These are phyloP conservation scores for Herpetospermum pedunculosum DNA, from an alignment of 306 rosid species.

Conservation along the genomic window DNA sequence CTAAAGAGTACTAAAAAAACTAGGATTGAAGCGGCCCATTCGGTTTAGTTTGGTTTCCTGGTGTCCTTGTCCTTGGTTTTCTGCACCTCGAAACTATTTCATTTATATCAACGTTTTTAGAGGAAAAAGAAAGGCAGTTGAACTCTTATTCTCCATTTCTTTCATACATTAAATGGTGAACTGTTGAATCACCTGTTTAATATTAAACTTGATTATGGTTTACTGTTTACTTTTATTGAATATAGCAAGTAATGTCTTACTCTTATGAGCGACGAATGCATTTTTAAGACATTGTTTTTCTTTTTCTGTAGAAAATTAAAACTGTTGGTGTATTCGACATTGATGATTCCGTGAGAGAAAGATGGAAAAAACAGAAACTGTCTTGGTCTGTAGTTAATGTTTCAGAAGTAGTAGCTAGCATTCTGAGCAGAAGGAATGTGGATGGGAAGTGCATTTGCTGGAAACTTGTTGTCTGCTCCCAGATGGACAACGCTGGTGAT, in stretches of 20 bases:
- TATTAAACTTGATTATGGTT: background rate
- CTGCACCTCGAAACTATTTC: background rate
- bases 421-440: conserved; percentile 45
- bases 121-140: background rate
- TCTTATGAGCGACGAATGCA: background rate
- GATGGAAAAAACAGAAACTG: conserved; percentile 44
- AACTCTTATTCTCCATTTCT: background rate
- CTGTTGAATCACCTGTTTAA: background rate
- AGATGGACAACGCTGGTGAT: conserved; percentile 24
- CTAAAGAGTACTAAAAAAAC: background rate
- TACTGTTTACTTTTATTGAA: background rate
- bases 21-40: background rate
- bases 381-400: conserved; percentile 70
- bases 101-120: background rate
- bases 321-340: conserved; percentile 48
- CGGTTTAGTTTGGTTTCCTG: background rate
- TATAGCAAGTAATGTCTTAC: background rate
- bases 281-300: background rate
- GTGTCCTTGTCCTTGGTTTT: background rate
- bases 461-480: conserved; percentile 65
- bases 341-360: conserved; percentile 48
- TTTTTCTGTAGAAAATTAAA: conserved; percentile 35
- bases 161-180: background rate
- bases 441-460: conserved; percentile 65
- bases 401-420: conserved; percentile 49